Evolutionary conservation across 805 yeast genomes (phyloP).

Genomic region (Trichomonascus vanleenenianus): DNA sequence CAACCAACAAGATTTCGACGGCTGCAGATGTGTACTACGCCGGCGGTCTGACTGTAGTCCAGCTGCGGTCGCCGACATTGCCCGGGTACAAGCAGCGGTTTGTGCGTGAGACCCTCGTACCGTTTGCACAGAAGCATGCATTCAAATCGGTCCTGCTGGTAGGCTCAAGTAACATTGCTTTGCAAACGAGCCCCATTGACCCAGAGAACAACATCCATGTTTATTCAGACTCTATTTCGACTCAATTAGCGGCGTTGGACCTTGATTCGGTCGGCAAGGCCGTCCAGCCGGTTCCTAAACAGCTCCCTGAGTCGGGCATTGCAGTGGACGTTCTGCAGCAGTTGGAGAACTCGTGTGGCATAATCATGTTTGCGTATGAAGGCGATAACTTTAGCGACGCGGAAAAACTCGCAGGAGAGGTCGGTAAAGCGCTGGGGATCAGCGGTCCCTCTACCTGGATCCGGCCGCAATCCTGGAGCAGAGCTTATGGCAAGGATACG

Average conservation of each 20-base stretch:
- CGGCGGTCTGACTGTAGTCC: constrained; percentile 48
- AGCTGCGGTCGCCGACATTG: constrained; percentile 79
- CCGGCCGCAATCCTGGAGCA: constrained; percentile 73
- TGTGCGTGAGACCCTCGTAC: constrained; percentile 42
- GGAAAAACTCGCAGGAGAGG: constrained; percentile 36
- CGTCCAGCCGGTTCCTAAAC: constrained; percentile 9
- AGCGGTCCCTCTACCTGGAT: constrained; percentile 28
- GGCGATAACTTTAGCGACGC: constrained; percentile 86
- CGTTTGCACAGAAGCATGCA: constrained; percentile 36
- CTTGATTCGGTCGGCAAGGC: constrained; percentile 1
- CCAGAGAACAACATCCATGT: constrained; percentile 1
- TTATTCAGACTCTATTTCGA: constrained; percentile 3
- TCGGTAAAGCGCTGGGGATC: constrained; percentile 25
- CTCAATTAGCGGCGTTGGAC: constrained; percentile 4
- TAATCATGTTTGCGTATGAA: constrained; percentile 64
- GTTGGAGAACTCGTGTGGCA: constrained; percentile 3
- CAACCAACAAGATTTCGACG: constrained; percentile 39
- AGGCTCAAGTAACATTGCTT: constrained; percentile 68
- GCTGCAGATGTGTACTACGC: constrained; percentile 57
- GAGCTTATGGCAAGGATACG: constrained; percentile 71
- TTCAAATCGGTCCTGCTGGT: constrained; percentile 46
- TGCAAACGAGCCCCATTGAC: constrained; percentile 16
- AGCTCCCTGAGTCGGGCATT: constrained; percentile 30
- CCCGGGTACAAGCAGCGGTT: constrained; percentile 50
- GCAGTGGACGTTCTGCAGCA: constrained; percentile 20